Base-by-base conservation (phyloP, 2,329 filamentous ascomycete genomes). In the Colletotrichum eleusines region DNA sequence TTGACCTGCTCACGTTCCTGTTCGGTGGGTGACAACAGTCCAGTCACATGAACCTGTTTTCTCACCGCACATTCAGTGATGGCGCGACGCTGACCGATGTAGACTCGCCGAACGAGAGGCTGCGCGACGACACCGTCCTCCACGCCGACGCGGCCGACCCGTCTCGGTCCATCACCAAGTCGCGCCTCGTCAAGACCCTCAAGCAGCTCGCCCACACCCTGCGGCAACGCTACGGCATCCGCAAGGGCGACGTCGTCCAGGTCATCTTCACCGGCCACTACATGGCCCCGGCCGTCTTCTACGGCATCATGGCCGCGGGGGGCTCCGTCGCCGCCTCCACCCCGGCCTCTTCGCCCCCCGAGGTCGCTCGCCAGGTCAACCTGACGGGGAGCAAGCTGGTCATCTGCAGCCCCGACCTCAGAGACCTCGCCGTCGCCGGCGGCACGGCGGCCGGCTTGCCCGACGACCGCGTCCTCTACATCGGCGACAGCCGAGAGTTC, bases 71-170 rank as follows among this genome's bases (percentile, higher is more conserved):
- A 35, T 28, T 40, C 38, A 46, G 38, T 3, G 2, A 28, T 35
- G 11, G 35, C n/a, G 31, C n/a, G 7, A 6, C 6, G 4, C 26
- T 59, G 33, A 28, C 26, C 7, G 9, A 1, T 4, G 16, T 50
- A 71, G 51, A 68, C 31, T 59, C 23, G 12, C 53, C 46, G 14
- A 73, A 63, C 23, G 58, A 72, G 23, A 63, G 59, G 16, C 51
- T 72, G 16, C 75, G 83, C 28, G 84, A 88, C 55, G 82, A 88
- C 62, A 87, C 85, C 0, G 74, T 86, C 2, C 78, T 91, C 5
- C 88, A 91, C 76, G 81, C 84, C 53, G 88, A 90, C 73, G 89
- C 90, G 0, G 82, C 83, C 7, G 81, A 90, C 60, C 87, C 89
- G 0, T 80, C 80, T n/a, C 83, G 85, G 62, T 75, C 77, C 64